phyloP scores from a whole-genome alignment of 2,329 filamentous ascomycete species.

The Mollisiaceae sp. region DNA sequence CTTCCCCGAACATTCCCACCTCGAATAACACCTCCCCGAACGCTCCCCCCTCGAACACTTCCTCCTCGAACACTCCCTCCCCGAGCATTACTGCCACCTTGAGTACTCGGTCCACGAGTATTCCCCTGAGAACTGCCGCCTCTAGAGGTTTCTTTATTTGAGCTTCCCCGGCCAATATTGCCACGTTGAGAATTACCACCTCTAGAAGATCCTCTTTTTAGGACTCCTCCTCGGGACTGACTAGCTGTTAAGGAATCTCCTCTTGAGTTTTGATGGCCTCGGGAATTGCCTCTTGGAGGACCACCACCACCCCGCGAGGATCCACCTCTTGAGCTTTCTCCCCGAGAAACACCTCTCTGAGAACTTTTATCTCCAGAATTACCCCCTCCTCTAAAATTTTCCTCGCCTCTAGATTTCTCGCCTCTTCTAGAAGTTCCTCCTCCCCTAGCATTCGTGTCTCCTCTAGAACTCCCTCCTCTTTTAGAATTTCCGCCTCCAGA shows the following conservation, averaged over 20 bases:
- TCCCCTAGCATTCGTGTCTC: not conserved
- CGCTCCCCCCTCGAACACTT: not conserved
- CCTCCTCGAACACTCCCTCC: constrained; percentile 1
- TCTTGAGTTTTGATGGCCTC: constrained; percentile 5
- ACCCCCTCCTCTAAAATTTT: not conserved
- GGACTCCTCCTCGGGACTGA: constrained; percentile 6
- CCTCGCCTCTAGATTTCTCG: not conserved
- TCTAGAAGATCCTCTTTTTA: not conserved
- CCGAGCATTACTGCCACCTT: constrained; percentile 8
- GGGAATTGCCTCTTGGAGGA: not conserved
- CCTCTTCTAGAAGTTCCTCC: not conserved
- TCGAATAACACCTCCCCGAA: not conserved
- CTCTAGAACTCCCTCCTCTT: not conserved
- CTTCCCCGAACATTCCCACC: not conserved
- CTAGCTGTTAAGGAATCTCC: constrained; percentile 7
- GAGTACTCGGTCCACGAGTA: not conserved
- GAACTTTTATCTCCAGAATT: not conserved
- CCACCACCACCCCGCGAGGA: not conserved
- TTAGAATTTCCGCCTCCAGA: not conserved
- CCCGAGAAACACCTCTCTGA: constrained; percentile 4
- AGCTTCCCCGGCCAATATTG: not conserved
- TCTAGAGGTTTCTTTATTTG: not conserved
- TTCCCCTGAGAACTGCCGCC: constrained; percentile 1
- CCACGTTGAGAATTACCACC: constrained; percentile 7
- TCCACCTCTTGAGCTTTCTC: constrained; percentile 4